Conservation (phyloP, 139 green algal genomes). For the Nannochloris sp. region DNA sequence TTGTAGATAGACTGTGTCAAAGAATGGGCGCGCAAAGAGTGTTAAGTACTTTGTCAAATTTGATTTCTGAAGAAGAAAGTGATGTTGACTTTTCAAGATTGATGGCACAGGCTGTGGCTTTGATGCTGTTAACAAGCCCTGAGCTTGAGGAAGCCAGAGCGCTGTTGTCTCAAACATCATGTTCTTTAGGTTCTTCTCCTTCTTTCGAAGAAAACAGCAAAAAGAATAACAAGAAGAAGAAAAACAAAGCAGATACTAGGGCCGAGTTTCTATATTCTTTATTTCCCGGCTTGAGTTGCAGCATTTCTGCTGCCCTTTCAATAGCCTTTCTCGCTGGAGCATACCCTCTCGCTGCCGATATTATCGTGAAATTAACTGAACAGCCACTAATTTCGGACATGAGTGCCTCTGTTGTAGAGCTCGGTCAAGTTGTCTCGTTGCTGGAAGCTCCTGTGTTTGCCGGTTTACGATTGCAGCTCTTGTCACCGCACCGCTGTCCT, state of each 20-base stretch:
- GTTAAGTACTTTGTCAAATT: slow-evolving; percentile 43
- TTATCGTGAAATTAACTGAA: slow-evolving; percentile 45
- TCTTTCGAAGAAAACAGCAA: too few relatives aligned
- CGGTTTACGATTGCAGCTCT: slow-evolving; percentile 83
- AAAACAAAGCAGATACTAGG: slow-evolving; percentile 15
- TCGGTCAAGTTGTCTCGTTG: slow-evolving; percentile 82
- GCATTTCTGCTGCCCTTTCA: slow-evolving; percentile 62
- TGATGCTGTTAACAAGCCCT: slow-evolving; percentile 85
- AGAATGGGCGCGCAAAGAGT: slow-evolving; percentile 16
- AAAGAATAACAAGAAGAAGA: too few relatives aligned
- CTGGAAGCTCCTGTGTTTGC: slow-evolving; percentile 90
- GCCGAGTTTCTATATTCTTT: slow-evolving; percentile 61
- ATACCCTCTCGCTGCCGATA: slow-evolving; percentile 53
- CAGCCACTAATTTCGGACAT: slow-evolving; percentile 5
- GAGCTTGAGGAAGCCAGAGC: slow-evolving; percentile 45
- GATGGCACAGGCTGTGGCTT: slow-evolving; percentile 82
- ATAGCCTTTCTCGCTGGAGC: slow-evolving; percentile 75
- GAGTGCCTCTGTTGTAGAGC: slow-evolving; percentile 26
- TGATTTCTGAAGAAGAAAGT: slow-evolving; percentile 52
- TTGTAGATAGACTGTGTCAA: slow-evolving; percentile 49
- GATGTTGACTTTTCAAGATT: slow-evolving; percentile 74
- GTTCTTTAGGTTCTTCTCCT: too few relatives aligned
- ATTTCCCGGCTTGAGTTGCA: slow-evolving; percentile 78
- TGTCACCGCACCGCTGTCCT: slow-evolving; percentile 62
- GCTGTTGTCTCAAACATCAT: too few relatives aligned